These are phyloP conservation scores for Ophiostoma montium DNA, from an alignment of 2,329 filamentous ascomycete species.

Conservation along the genomic window DNA sequence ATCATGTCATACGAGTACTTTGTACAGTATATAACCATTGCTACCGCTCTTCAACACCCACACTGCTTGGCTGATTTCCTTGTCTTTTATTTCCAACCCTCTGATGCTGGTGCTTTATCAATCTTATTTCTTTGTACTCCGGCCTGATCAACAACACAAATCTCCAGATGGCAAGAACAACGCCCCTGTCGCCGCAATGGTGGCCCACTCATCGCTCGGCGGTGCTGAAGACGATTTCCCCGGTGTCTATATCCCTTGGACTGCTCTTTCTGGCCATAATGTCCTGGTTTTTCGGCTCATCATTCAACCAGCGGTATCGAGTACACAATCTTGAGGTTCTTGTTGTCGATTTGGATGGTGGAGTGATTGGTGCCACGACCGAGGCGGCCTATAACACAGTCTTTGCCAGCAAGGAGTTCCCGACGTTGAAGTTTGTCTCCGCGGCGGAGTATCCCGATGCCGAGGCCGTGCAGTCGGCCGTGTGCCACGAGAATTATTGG, in stretches of 20 bases:
- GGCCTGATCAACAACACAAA: too few species aligned
- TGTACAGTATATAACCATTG: too few species aligned
- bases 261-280: neutral
- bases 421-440: slow-evolving; percentile 19
- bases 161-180: too few species aligned
- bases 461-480: slow-evolving; percentile 18
- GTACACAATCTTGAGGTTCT: slow-evolving; percentile 1
- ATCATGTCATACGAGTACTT: too few species aligned
- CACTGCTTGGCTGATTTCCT: too few species aligned
- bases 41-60: too few species aligned
- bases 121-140: too few species aligned
- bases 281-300: slow-evolving; percentile 1
- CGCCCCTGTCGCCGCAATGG: too few species aligned
- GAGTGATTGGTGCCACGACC: slow-evolving; percentile 20
- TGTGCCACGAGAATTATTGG: slow-evolving; percentile 25
- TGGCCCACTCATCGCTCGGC: too few species aligned
- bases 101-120: too few species aligned
- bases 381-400: slow-evolving; percentile 20
- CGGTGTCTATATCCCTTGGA: neutral
- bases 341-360: slow-evolving; percentile 18
- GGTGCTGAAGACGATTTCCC: too few species aligned
- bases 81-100: too few species aligned
- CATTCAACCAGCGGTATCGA: neutral
- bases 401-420: slow-evolving; percentile 17
- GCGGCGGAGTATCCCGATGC: slow-evolving; percentile 16